A percentile compares a stretch with the other conserved stretches of the same genome.
phyloP scores from a whole-genome alignment of 306 rosid genomes.

The Argentina anserina region DNA sequence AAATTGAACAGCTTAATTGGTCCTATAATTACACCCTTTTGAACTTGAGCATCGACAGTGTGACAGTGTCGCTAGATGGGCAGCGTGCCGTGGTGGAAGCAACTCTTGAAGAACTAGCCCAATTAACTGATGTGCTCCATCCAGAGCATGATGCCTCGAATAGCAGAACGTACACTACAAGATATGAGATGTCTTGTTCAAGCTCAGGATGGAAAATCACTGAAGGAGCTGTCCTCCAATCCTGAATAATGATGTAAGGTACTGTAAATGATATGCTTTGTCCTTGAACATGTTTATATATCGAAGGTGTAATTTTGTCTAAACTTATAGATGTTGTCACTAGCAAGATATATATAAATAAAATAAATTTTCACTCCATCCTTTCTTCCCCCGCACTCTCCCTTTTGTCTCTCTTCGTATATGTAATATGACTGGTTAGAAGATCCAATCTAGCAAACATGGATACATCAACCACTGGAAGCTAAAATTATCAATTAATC shows the following conservation, averaged over 20 bases:
- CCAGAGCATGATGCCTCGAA: slow-evolving; percentile 68
- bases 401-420: background rate
- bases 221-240: slow-evolving; percentile 88
- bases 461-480: background rate
- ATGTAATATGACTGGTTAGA: background rate
- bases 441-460: background rate
- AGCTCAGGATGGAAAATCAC: slow-evolving; percentile 82
- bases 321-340: background rate
- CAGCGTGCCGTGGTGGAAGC: slow-evolving; percentile 85
- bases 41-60: slow-evolving; percentile 77
- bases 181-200: slow-evolving; percentile 74
- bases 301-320: background rate
- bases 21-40: slow-evolving; percentile 63
- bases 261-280: slow-evolving; percentile 27
- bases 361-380: background rate
- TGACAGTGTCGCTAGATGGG: slow-evolving; percentile 76
- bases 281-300: background rate
- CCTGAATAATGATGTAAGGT: slow-evolving; percentile 32
- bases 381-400: background rate
- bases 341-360: background rate
- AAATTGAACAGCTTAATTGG: slow-evolving; percentile 86
- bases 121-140: slow-evolving; percentile 57
- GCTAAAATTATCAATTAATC: background rate
- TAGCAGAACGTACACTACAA: slow-evolving; percentile 74
- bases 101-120: slow-evolving; percentile 67